Evolutionary conservation across 192 early-diverging fungal genomes (phyloP).

Genomic region (Coemansia sp.): DNA sequence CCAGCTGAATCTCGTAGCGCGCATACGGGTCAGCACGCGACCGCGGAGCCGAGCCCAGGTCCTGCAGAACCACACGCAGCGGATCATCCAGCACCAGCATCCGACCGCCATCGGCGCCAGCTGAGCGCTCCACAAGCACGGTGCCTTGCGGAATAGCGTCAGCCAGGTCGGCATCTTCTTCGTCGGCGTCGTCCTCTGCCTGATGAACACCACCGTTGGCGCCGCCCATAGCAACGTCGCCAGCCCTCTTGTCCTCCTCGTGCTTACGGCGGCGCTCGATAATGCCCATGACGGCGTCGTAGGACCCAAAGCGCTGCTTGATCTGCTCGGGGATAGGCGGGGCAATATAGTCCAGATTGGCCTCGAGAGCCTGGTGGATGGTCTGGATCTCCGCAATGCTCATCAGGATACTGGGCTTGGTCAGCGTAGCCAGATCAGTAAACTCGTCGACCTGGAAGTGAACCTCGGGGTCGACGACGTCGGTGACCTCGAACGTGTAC

Average conservation of each 20-base stretch:
- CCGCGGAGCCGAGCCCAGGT: conserved; percentile 65
- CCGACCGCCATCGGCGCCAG: conserved; percentile 23
- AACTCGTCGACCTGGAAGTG: conserved; percentile 92
- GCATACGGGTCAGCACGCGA: conserved; percentile 50
- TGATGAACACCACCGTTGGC: background rate
- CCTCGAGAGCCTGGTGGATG: conserved; percentile 80
- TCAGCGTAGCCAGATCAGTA: conserved; percentile 73
- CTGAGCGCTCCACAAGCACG: conserved; percentile 52
- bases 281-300: conserved; percentile 54
- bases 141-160: conserved; percentile 58
- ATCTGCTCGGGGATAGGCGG: conserved; percentile 58
- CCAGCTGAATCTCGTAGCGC: conserved; percentile 55
- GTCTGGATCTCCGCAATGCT: conserved; percentile 89
- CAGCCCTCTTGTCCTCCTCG: conserved; percentile 31
- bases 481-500: conserved; percentile 88
- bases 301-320: conserved; percentile 56
- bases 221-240: conserved; percentile 5
- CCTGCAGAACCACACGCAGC: conserved; percentile 66
- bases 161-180: conserved; percentile 48
- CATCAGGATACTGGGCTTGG: conserved; percentile 89
- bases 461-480: conserved; percentile 85
- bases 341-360: conserved; percentile 79
- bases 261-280: conserved; percentile 54
- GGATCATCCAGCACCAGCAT: conserved; percentile 63
- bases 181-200: conserved; percentile 30